Percentiles rank a stretch among this genome's conserved stretches.
Conservation (phyloP, 208 protist species). For the Leishmania turanica region DNA sequence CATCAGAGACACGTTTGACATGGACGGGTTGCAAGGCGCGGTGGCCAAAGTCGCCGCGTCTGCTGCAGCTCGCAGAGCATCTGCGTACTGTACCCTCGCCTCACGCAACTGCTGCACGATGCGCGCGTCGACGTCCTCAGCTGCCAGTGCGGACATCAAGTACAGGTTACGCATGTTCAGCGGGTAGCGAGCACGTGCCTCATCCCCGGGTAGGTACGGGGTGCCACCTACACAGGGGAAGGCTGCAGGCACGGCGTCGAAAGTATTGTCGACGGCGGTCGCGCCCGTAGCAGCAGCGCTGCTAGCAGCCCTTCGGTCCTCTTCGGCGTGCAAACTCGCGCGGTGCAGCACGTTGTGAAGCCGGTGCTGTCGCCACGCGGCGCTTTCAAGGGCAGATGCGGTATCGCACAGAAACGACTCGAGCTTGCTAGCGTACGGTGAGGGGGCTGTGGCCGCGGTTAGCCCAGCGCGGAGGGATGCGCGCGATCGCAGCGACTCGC, state of each 20-base stretch:
- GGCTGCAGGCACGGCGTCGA: not conserved
- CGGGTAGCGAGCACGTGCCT: conserved; percentile 38
- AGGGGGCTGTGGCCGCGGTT: not conserved
- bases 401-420: conserved; percentile 12
- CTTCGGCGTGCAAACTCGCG: not conserved
- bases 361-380: conserved; percentile 19
- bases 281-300: not conserved
- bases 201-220: conserved; percentile 34
- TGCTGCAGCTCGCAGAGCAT: conserved; percentile 16
- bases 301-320: not conserved
- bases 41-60: not conserved
- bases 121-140: conserved; percentile 47
- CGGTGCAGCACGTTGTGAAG: conserved; percentile 17
- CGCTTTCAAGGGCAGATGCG: not conserved
- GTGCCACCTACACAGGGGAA: conserved; percentile 30
- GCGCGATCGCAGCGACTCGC: not conserved
- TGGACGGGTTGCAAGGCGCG: not conserved
- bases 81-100: conserved; percentile 35
- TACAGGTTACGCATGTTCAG: conserved; percentile 77
- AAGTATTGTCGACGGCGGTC: not conserved
- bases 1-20: not conserved
- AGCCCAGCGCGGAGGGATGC: not conserved
- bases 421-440: not conserved
- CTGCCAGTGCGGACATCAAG: conserved; percentile 55
- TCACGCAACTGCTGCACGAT: conserved; percentile 42